phyloP scores from a whole-genome alignment of 352 stramenopile genomes.

The Pythium guiyangense region DNA sequence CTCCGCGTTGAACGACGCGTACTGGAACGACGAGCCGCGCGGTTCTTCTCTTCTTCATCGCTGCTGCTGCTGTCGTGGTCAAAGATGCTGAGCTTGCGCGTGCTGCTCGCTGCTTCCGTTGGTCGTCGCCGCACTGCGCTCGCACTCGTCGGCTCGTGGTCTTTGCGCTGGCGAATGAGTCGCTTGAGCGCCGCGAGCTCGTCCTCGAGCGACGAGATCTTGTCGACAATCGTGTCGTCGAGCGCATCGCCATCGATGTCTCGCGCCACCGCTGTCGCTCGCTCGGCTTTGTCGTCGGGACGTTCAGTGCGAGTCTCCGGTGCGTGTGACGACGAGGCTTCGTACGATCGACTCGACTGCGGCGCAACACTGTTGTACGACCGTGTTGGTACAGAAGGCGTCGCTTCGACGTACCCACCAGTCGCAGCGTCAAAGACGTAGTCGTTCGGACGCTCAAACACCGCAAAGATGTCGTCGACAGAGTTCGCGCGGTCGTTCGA shows the following conservation, averaged over 20 bases:
- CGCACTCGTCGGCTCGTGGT: conserved; percentile 6
- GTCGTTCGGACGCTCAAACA: conserved; percentile 72
- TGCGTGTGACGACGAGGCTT: background rate
- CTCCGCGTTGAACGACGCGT: conserved; percentile 5
- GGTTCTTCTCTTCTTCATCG: conserved; percentile 16
- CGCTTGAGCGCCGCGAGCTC: conserved; percentile 67
- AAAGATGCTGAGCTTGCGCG: conserved; percentile 71
- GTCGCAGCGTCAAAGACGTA: conserved; percentile 66
- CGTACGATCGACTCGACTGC: background rate
- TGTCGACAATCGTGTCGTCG: conserved; percentile 73
- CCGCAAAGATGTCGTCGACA: conserved; percentile 71
- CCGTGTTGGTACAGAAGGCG: background rate
- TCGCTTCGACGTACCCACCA: conserved; percentile 48
- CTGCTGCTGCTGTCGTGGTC: conserved; percentile 54
- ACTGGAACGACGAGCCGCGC: too few species aligned
- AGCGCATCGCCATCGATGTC: conserved; percentile 28
- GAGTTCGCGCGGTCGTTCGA: conserved; percentile 17
- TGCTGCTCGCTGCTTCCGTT: background rate
- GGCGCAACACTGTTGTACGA: background rate
- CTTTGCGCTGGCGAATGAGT: conserved; percentile 54
- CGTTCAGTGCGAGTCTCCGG: too few species aligned
- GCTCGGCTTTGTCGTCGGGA: too few species aligned
- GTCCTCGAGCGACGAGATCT: conserved; percentile 67
- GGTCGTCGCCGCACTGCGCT: background rate
- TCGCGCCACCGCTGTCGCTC: too few species aligned